phyloP scores from a whole-genome alignment of 2,329 filamentous ascomycete species.

The Coniochaeta hoffmannii region DNA sequence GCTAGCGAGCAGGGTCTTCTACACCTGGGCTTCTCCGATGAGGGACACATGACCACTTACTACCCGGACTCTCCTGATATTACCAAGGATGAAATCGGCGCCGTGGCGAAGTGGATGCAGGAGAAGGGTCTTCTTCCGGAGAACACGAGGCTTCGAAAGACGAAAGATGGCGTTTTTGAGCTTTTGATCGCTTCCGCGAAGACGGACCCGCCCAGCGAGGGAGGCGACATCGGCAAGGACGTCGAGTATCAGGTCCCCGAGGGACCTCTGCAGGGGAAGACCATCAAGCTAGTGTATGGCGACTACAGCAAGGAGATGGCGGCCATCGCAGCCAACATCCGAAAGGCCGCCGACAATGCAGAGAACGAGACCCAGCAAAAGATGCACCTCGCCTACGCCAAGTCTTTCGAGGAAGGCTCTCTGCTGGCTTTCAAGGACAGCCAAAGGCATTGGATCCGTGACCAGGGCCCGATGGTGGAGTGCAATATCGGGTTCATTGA shows the following conservation, averaged over 20 bases:
- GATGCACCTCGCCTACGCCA: conserved; percentile 67
- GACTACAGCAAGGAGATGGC: conserved; percentile 68
- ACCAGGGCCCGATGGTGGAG: conserved; percentile 74
- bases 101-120: conserved; percentile 66
- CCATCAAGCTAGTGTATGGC: conserved; percentile 64
- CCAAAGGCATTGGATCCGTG: conserved; percentile 74
- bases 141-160: conserved; percentile 70
- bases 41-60: conserved; percentile 74
- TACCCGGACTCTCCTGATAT: conserved; percentile 71
- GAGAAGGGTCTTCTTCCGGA: conserved; percentile 65
- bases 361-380: conserved; percentile 67
- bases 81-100: conserved; percentile 66
- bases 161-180: conserved; percentile 56
- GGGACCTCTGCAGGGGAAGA: conserved; percentile 57
- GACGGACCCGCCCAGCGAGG: conserved; percentile 49
- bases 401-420: conserved; percentile 68
- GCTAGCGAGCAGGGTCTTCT: conserved; percentile 56
- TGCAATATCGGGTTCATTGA: conserved; percentile 80
- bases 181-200: conserved; percentile 66
- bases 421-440: conserved; percentile 73
- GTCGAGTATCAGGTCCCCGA: conserved; percentile 52
- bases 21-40: conserved; percentile 68
- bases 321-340: conserved; percentile 57
- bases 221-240: conserved; percentile 62
- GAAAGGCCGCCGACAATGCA: conserved; percentile 59